These are phyloP conservation scores for Chalciporus sphaerocephalus DNA, from an alignment of 768 basidiomycete species.

Conservation along the genomic window DNA sequence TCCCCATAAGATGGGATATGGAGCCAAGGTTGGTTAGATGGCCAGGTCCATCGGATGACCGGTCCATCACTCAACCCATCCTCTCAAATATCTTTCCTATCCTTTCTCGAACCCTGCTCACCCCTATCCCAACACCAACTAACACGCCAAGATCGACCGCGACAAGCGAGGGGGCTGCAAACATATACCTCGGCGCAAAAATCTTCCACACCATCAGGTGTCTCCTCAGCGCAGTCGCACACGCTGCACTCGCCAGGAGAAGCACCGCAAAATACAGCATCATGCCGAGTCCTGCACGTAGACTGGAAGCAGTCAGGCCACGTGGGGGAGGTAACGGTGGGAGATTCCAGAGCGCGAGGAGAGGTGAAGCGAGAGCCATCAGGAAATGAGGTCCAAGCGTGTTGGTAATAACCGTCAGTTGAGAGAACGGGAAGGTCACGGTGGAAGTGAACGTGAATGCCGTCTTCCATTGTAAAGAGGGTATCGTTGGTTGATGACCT, in stretches of 20 bases:
- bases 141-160: conserved; percentile 60
- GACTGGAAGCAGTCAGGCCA: conserved; percentile 34
- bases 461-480: conserved; percentile 92
- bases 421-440: conserved; percentile 69
- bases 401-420: conserved; percentile 71
- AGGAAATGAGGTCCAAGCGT: conserved; percentile 71
- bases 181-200: conserved; percentile 93
- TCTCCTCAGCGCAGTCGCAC: conserved; percentile 70
- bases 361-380: conserved; percentile 59
- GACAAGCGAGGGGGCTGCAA: conserved; percentile 59
- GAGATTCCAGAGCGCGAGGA: conserved; percentile 81
- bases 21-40: not conserved
- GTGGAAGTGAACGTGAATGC: conserved; percentile 78
- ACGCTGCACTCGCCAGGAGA: conserved; percentile 64
- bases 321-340: conserved; percentile 46
- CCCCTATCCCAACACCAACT: conserved; percentile 22
- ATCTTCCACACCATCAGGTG: conserved; percentile 99
- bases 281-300: conserved; percentile 58
- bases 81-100: conserved; percentile 21
- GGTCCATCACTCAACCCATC: conserved; percentile 7
- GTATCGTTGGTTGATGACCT: conserved; percentile 86
- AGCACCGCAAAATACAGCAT: conserved; percentile 65
- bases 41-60: not conserved
- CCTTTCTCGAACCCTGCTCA: conserved; percentile 17
- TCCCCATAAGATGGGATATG: not conserved